Conservation (phyloP, 2,329 filamentous ascomycete species). For the Trichoderma brevicompactum region DNA sequence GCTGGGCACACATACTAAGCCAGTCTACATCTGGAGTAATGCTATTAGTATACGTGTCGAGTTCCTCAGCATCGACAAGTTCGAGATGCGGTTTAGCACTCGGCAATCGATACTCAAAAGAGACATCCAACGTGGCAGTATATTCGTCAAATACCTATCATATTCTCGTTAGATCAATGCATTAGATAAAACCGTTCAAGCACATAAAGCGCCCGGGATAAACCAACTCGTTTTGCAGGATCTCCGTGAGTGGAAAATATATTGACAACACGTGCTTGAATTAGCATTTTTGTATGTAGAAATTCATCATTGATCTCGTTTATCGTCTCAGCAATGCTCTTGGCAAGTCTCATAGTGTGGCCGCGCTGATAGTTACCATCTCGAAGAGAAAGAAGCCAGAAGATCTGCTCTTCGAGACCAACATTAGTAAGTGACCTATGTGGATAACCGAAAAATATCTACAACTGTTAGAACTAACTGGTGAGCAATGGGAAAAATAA, state of each 20-base stretch:
- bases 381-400: not conserved
- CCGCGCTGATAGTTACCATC: not conserved
- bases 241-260: constrained; percentile 6
- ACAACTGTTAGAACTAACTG: not conserved
- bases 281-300: constrained; percentile 1
- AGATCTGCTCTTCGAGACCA: not conserved
- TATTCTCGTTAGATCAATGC: not conserved
- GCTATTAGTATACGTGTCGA: not conserved
- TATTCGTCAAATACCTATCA: not conserved
- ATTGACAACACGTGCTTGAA: not conserved
- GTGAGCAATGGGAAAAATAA: not conserved
- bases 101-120: not conserved
- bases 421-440: not conserved
- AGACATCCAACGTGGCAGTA: not conserved
- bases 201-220: not conserved
- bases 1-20: not conserved
- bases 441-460: constrained; percentile 20
- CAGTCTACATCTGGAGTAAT: not conserved
- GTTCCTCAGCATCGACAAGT: not conserved
- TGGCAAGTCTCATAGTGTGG: not conserved
- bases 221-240: not conserved
- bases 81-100: constrained; percentile 6
- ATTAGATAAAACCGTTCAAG: not conserved
- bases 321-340: constrained; percentile 2
- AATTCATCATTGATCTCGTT: not conserved